These are phyloP conservation scores for Rhododendron mucronatum DNA, from an alignment of 148 eudicot genomes.

Conservation along the genomic window DNA sequence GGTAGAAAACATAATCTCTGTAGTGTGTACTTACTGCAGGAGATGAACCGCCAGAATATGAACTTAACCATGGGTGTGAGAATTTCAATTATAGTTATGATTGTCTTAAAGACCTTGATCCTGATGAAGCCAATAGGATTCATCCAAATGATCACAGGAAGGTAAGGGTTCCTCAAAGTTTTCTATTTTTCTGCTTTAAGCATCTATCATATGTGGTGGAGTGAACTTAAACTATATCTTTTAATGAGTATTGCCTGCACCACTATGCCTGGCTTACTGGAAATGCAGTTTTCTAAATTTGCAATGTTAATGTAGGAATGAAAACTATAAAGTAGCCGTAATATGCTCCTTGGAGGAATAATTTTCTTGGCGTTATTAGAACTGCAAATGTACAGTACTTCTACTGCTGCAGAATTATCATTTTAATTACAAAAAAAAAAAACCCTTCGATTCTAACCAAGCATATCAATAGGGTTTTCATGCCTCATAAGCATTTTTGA, in stretches of 20 bases:
- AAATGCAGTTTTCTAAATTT: neutral
- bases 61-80: slow-evolving; percentile 20
- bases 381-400: neutral
- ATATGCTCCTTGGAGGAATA: neutral
- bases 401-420: neutral
- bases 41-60: slow-evolving; percentile 31
- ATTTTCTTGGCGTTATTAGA: neutral
- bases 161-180: slow-evolving; percentile 29
- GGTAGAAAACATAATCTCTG: neutral
- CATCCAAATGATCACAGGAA: slow-evolving; percentile 92
- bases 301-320: neutral
- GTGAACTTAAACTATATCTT: neutral
- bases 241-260: neutral
- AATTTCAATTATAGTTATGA: slow-evolving; percentile 39
- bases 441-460: neutral
- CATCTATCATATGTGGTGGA: neutral
- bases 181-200: neutral
- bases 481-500: neutral
- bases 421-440: neutral
- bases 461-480: neutral
- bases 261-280: neutral
- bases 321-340: neutral
- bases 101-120: slow-evolving; percentile 64
- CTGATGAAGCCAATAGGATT: slow-evolving; percentile 81
- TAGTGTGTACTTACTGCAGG: slow-evolving; percentile 14